Conservation (phyloP, 768 basidiomycete species). For the Amanita molliuscula region DNA sequence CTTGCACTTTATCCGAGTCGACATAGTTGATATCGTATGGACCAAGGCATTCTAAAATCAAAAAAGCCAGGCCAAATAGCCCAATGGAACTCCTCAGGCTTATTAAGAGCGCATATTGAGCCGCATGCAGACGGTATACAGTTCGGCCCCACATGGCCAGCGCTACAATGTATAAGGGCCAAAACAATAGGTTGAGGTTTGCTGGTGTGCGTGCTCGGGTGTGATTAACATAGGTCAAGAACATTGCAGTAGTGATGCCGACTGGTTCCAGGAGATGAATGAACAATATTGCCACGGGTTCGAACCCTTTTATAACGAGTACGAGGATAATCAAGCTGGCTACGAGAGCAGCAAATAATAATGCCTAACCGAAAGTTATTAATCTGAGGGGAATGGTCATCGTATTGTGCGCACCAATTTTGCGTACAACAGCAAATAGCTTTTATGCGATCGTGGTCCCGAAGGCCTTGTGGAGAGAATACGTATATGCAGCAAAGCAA, state of each 20-base stretch:
- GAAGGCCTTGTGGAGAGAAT: conserved; percentile 15
- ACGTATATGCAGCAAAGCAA: conserved; percentile 27
- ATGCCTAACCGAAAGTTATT: conserved; percentile 22
- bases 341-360: conserved; percentile 36
- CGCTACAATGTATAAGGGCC: conserved; percentile 53
- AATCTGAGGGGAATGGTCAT: neutral
- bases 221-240: conserved; percentile 60
- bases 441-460: conserved; percentile 31
- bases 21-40: conserved; percentile 37
- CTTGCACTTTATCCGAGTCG: conserved; percentile 21
- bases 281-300: conserved; percentile 32
- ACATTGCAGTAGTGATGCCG: conserved; percentile 34
- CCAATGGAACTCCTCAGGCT: conserved; percentile 32
- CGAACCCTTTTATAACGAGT: conserved; percentile 24
- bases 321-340: conserved; percentile 34
- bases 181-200: conserved; percentile 67
- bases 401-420: conserved; percentile 50
- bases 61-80: conserved; percentile 40
- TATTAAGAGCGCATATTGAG: conserved; percentile 25
- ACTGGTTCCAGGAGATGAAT: conserved; percentile 51
- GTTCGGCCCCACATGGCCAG: conserved; percentile 56
- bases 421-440: conserved; percentile 37
- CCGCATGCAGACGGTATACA: conserved; percentile 19
- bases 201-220: conserved; percentile 62
- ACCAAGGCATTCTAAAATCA: conserved; percentile 60